Percentiles rank a stretch among this genome's conserved stretches.
Conservation (phyloP, 2,329 filamentous ascomycete genomes). For the Neodidymelliopsis sp. region DNA sequence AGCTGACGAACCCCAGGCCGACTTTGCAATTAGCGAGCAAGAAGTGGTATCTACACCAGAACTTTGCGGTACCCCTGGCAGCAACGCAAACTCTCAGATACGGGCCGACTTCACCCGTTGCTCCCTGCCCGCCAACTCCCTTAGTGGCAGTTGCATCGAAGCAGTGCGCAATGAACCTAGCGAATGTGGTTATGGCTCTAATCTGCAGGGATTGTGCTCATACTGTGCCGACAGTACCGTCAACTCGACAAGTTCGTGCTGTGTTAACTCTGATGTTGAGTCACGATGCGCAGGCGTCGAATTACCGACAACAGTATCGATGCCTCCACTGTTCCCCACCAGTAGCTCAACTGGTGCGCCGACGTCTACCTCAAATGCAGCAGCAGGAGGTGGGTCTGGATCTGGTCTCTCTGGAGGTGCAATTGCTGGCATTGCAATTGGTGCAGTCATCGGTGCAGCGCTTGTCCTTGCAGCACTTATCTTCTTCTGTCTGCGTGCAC, state of each 20-base stretch:
- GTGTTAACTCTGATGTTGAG: conserved; percentile 80
- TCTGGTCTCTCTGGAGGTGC: conserved; percentile 77
- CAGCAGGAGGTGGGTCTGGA: conserved; percentile 42
- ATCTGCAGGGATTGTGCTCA: conserved; percentile 77
- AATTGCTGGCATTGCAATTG: conserved; percentile 90
- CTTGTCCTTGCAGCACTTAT: conserved; percentile 72
- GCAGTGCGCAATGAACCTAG: conserved; percentile 81
- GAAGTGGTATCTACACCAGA: conserved; percentile 76
- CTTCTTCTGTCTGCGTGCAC: conserved; percentile 65
- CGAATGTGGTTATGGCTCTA: conserved; percentile 84
- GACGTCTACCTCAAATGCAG: conserved; percentile 38
- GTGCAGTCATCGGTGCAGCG: conserved; percentile 73
- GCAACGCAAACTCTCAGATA: conserved; percentile 76
- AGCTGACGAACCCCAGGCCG: conserved; percentile 62
- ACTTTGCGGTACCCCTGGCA: conserved; percentile 73
- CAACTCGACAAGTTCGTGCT: conserved; percentile 96
- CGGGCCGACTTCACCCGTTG: conserved; percentile 93
- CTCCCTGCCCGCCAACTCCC: conserved; percentile 78
- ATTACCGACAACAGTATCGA: conserved; percentile 73
- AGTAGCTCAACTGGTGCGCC: conserved; percentile 65
- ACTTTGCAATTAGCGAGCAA: conserved; percentile 88
- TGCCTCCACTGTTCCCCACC: conserved; percentile 66
- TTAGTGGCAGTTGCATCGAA: conserved; percentile 76
- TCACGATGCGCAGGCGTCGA: conserved; percentile 76
- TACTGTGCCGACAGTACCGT: conserved; percentile 84